A percentile compares a stretch with the other conserved stretches of the same genome.
These are phyloP conservation scores for Colletotrichum sp. DNA, from an alignment of 2,329 filamentous ascomycete genomes.

Conservation along the genomic window DNA sequence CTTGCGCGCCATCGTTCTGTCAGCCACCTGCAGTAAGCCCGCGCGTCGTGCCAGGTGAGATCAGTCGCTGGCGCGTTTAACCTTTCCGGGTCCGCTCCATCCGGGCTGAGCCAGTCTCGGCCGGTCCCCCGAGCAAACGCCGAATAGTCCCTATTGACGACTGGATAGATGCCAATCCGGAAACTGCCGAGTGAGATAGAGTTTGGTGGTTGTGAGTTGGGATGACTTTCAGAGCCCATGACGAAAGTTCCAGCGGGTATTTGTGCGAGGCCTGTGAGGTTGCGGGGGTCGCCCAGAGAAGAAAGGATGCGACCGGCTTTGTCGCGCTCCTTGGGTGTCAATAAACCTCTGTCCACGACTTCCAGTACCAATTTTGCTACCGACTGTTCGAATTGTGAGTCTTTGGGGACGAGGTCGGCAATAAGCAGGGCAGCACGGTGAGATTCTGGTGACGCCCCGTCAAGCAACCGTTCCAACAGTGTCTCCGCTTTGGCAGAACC, in stretches of 20 bases:
- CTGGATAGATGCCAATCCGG: background rate
- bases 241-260: background rate
- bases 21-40: slow-evolving; percentile 1
- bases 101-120: background rate
- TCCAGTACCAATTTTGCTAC: background rate
- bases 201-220: background rate
- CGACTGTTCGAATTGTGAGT: background rate
- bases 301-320: background rate
- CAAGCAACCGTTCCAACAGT: background rate
- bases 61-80: background rate
- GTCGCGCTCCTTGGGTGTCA: background rate
- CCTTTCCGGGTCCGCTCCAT: background rate
- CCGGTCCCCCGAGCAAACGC: background rate
- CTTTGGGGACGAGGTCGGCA: background rate
- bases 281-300: background rate
- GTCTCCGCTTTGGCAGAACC: background rate
- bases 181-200: background rate
- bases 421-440: background rate
- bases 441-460: background rate
- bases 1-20: background rate
- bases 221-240: slow-evolving; percentile 6
- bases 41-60: background rate
- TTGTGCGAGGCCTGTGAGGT: background rate
- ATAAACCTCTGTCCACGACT: background rate
- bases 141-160: background rate